Conservation (phyloP, 345 rosid genomes). For the Brassica incana region DNA sequence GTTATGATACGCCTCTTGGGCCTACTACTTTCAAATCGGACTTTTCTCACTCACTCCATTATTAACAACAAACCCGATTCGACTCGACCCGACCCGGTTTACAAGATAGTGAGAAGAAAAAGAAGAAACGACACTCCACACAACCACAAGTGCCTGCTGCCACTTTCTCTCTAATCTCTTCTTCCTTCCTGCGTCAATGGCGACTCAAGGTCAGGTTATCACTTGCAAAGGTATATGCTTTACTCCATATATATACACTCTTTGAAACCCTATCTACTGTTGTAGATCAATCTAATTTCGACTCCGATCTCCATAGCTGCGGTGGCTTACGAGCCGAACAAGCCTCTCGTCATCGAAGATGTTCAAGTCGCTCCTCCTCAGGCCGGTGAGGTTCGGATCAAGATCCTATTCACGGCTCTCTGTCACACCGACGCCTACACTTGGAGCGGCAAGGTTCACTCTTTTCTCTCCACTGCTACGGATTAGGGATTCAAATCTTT, state of each 20-base stretch:
- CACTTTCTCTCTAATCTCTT: constrained; percentile 5
- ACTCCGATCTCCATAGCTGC: constrained; percentile 58
- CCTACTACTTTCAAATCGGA: constrained; percentile 22
- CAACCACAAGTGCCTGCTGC: neutral
- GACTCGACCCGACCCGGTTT: neutral
- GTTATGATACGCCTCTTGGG: neutral
- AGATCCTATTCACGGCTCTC: constrained; percentile 86
- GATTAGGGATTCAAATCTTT: neutral
- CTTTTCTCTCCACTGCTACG: neutral
- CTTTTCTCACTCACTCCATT: constrained; percentile 7
- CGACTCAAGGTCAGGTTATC: constrained; percentile 82
- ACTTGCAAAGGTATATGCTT: constrained; percentile 77
- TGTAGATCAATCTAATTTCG: neutral
- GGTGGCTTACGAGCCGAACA: constrained; percentile 94
- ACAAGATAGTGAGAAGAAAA: neutral
- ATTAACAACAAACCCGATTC: neutral
- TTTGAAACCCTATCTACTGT: neutral
- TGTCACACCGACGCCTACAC: constrained; percentile 99
- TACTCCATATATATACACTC: neutral
- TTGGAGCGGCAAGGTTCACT: constrained; percentile 93
- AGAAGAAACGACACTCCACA: constrained; percentile 13
- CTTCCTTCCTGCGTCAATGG: constrained; percentile 44
- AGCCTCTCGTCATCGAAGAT: constrained; percentile 81
- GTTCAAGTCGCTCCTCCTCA: constrained; percentile 96
- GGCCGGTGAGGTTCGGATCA: constrained; percentile 92